These are phyloP conservation scores for Suhomyces maxii DNA, from an alignment of 1,139 yeast species.

Conservation along the genomic window DNA sequence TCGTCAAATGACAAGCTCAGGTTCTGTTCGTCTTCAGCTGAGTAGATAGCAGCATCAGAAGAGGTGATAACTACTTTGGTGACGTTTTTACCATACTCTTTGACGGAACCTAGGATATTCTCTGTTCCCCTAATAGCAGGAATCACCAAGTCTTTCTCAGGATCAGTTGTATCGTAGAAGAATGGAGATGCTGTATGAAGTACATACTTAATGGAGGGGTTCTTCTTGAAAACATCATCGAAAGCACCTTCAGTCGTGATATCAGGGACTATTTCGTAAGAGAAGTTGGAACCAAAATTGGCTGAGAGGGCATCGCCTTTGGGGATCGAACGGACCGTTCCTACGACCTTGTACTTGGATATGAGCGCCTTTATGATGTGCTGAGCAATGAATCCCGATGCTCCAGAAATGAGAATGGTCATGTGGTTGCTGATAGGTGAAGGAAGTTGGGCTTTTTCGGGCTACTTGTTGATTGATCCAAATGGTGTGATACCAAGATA, in stretches of 20 bases:
- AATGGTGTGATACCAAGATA: neutral
- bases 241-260: constrained; percentile 34
- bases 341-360: constrained; percentile 32
- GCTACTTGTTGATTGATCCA: neutral
- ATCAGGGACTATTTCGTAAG: constrained; percentile 38
- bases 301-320: constrained; percentile 30
- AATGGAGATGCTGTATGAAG: constrained; percentile 27
- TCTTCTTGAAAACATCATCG: constrained; percentile 30
- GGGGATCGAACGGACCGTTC: constrained; percentile 34
- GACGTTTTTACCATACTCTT: constrained; percentile 25
- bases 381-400: constrained; percentile 44
- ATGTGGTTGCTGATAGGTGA: neutral
- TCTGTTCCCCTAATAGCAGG: constrained; percentile 45
- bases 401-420: constrained; percentile 42
- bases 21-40: constrained; percentile 39
- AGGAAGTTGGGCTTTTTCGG: neutral
- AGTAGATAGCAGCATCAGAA: constrained; percentile 45
- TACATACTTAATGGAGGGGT: constrained; percentile 15
- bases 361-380: constrained; percentile 29
- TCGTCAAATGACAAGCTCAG: constrained; percentile 33
- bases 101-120: constrained; percentile 32
- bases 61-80: constrained; percentile 42
- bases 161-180: constrained; percentile 32
- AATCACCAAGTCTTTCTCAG: constrained; percentile 38
- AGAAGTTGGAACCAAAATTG: constrained; percentile 23